Percentiles rank a stretch among this genome's conserved stretches.
Evolutionary conservation across 495 filamentous ascomycete species (phyloP).

Genomic region (Cercophora samala): DNA sequence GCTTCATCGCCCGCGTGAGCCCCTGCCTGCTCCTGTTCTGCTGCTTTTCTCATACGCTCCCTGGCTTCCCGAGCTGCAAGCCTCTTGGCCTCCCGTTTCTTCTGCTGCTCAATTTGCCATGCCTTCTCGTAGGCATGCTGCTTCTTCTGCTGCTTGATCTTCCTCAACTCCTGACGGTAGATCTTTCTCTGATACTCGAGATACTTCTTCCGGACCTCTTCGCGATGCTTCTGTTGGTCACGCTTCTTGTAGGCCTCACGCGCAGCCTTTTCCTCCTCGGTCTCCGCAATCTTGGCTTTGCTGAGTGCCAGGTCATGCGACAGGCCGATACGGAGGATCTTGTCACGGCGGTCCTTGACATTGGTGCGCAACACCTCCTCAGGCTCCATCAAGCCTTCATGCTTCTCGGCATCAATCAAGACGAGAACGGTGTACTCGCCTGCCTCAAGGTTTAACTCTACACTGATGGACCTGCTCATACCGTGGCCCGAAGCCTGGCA

Average conservation of each 20-base stretch:
- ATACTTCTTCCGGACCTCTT: conserved; percentile 31
- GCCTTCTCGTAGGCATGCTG: conserved; percentile 30
- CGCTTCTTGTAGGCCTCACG: conserved; percentile 40
- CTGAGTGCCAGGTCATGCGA: conserved; percentile 83
- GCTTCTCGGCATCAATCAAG: conserved; percentile 69
- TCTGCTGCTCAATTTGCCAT: conserved; percentile 20
- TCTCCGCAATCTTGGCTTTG: conserved; percentile 66
- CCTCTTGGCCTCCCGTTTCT: conserved; percentile 31
- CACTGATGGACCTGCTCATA: conserved; percentile 74
- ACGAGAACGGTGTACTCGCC: conserved; percentile 78
- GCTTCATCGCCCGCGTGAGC: background rate
- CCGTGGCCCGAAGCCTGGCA: conserved; percentile 61
- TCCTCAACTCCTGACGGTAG: conserved; percentile 16
- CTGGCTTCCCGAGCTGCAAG: conserved; percentile 28
- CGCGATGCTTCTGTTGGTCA: conserved; percentile 51
- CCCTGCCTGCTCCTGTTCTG: background rate
- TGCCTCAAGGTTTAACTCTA: conserved; percentile 76
- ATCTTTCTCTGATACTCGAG: conserved; percentile 10
- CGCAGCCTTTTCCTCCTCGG: conserved; percentile 59
- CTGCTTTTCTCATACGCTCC: background rate
- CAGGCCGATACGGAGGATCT: conserved; percentile 75
- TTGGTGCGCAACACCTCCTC: conserved; percentile 66
- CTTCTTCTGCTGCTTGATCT: conserved; percentile 29
- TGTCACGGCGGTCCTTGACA: conserved; percentile 65
- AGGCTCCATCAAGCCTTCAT: conserved; percentile 48